These are phyloP conservation scores for Aspergillus clavatus DNA, from an alignment of 2,329 filamentous ascomycete species.

Conservation along the genomic window DNA sequence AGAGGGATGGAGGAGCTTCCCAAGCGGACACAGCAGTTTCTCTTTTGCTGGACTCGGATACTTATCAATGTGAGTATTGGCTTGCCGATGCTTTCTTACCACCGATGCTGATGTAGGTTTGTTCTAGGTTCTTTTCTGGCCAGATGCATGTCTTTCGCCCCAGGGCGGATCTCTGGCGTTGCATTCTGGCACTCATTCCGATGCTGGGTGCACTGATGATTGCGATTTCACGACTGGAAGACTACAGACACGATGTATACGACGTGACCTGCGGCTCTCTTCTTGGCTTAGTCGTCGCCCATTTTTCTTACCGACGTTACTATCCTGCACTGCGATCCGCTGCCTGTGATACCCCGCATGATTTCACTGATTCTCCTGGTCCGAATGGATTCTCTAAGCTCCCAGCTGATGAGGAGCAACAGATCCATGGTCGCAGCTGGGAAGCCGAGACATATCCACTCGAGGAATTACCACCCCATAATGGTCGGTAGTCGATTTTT, in stretches of 20 bases:
- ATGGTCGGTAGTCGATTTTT: slow-evolving; percentile 3
- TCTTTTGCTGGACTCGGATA: slow-evolving; percentile 59
- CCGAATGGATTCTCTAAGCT: slow-evolving; percentile 29
- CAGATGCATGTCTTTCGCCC: slow-evolving; percentile 58
- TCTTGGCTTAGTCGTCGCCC: slow-evolving; percentile 52
- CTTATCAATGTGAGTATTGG: slow-evolving; percentile 43
- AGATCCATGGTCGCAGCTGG: slow-evolving; percentile 14
- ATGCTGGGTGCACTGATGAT: slow-evolving; percentile 55
- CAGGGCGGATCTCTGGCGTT: slow-evolving; percentile 52
- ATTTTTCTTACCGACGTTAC: slow-evolving; percentile 57
- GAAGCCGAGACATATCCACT: slow-evolving; percentile 22
- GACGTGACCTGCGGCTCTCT: slow-evolving; percentile 55
- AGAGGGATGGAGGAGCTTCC: slow-evolving; percentile 63
- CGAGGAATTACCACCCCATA: slow-evolving; percentile 14
- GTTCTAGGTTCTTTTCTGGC: slow-evolving; percentile 41
- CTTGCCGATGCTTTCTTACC: slow-evolving; percentile 1
- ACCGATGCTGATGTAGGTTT: background rate
- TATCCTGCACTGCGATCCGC: slow-evolving; percentile 51
- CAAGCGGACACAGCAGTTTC: slow-evolving; percentile 59
- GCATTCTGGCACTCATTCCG: slow-evolving; percentile 52
- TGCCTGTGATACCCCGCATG: slow-evolving; percentile 51
- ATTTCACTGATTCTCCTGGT: slow-evolving; percentile 20
- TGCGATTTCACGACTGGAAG: slow-evolving; percentile 57
- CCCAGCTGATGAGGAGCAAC: slow-evolving; percentile 31
- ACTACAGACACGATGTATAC: slow-evolving; percentile 61